Percentiles rank a stretch among this genome's conserved stretches.
These are phyloP conservation scores for Stropharia rugosoannulata DNA, from an alignment of 768 basidiomycete genomes.

Conservation along the genomic window DNA sequence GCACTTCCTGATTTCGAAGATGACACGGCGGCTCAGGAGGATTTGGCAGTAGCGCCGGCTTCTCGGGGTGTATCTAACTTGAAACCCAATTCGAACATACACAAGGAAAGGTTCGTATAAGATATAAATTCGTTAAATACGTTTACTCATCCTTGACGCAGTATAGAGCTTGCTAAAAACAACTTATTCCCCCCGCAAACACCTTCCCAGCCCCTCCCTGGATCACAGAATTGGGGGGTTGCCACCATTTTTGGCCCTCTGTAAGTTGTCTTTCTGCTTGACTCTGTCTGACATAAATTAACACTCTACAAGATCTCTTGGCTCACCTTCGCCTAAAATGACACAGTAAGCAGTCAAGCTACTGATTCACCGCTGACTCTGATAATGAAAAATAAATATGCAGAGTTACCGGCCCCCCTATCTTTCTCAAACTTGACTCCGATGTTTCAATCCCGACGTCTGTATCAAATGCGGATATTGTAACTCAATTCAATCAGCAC, in stretches of 20 bases:
- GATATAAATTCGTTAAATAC: neutral
- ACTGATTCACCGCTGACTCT: neutral
- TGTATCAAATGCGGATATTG: constrained; percentile 38
- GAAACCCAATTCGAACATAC: neutral
- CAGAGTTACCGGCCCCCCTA: constrained; percentile 30
- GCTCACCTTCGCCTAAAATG: constrained; percentile 22
- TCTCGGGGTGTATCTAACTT: neutral
- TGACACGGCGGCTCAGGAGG: constrained; percentile 17
- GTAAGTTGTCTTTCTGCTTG: constrained; percentile 33
- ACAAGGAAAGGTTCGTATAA: constrained; percentile 9
- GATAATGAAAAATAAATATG: neutral
- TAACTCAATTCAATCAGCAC: constrained; percentile 35
- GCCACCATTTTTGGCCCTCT: constrained; percentile 58
- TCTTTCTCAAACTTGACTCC: constrained; percentile 51
- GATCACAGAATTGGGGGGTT: constrained; percentile 24
- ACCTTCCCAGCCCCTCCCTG: constrained; percentile 4
- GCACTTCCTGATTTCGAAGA: constrained; percentile 61
- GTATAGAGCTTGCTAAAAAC: constrained; percentile 42
- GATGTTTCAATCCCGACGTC: constrained; percentile 49
- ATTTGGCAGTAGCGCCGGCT: neutral
- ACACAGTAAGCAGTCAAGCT: constrained; percentile 26
- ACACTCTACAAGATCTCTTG: constrained; percentile 34
- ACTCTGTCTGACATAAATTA: constrained; percentile 26
- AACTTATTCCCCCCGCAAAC: constrained; percentile 43
- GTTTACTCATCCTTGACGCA: constrained; percentile 14